Evolutionary conservation across 306 rosid genomes (phyloP), one percentile per base, ranked within the genome.

Genomic region (Benincasa hispida): DNA sequence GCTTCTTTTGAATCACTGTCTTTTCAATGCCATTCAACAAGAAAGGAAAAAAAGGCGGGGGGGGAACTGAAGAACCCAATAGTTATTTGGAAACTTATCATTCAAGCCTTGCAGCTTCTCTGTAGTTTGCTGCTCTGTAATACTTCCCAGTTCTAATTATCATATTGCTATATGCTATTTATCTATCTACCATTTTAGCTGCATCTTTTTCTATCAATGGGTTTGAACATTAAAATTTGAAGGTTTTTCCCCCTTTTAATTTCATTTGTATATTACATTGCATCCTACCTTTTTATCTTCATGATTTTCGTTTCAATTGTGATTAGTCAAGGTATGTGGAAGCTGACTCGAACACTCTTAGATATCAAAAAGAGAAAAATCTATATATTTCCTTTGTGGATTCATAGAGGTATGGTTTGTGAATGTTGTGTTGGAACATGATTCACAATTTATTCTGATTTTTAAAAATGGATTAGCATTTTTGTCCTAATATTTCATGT

Each of bases 1-100:
- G 68, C 56, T 81, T 65, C 76, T 74, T 76, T 14, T 80, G 72
- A 58, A 83, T 84, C 83, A 74, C 19, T 50, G 21, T 63, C 24
- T 17, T 45, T 24, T 76, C 77, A 17, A 63, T 77, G 77, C 65
- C 59, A 66, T 84, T 88, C 90, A 92, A 60, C 28, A 41, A 45
- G 76, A 28, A 37, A 8, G 24, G 47, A 10, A 55, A 25, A 37
- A 27, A 70, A n/a, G n/a, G n/a, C n/a, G n/a, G n/a, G n/a, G n/a
- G n/a, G n/a, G n/a, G n/a, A n/a, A 72, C 76, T 72, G 45, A 28
- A 51, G 30, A 72, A 28, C 30, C 35, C 55, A 41, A 12, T 19
- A 21, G 30, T 10, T 47, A 8, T 72, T 30, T 72, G 54, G 21
- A 47, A 66, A 66, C 73, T 75, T n/a, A 35, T 35, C 51, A 56